Evolutionary conservation across 169 alveolate species (phyloP).

Genomic region (Eimeria falciformis): DNA sequence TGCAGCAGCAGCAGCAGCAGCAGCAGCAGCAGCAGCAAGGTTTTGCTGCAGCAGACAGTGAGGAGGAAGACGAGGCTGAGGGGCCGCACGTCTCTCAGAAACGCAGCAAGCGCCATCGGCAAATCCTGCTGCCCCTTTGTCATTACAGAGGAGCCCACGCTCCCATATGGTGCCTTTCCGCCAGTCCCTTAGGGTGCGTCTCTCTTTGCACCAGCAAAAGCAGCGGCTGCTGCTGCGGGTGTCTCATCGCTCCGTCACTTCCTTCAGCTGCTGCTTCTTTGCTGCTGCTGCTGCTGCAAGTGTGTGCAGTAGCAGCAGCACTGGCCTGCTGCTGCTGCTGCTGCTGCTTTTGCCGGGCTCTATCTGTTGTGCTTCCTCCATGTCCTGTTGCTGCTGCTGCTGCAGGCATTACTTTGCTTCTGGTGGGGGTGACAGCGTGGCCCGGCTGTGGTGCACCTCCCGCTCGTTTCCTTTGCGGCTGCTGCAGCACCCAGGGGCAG

Average conservation of each 20-base stretch:
- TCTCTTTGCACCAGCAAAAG: neutral
- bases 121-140: conserved; percentile 47
- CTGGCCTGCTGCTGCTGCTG: neutral
- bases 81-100: neutral
- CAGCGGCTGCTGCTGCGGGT: neutral
- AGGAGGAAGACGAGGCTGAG: neutral
- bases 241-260: neutral
- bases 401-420: conserved; percentile 74
- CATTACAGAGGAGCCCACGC: conserved; percentile 59
- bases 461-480: conserved; percentile 65
- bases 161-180: conserved; percentile 55
- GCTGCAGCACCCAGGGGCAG: conserved; percentile 65
- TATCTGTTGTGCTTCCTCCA: neutral
- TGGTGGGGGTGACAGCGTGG: conserved; percentile 57
- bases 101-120: neutral
- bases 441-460: conserved; percentile 74
- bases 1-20: conserved; percentile 26
- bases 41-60: conserved; percentile 3
- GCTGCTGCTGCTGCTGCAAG: neutral
- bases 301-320: neutral
- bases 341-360: neutral
- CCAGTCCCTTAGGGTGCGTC: conserved; percentile 64
- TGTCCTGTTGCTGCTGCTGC: neutral
- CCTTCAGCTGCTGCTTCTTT: neutral
- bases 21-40: conserved; percentile 22